Percentiles rank a stretch among this genome's conserved stretches.
Evolutionary conservation across 129 eudicot genomes (phyloP).

Genomic region (Smallanthus sonchifolius): DNA sequence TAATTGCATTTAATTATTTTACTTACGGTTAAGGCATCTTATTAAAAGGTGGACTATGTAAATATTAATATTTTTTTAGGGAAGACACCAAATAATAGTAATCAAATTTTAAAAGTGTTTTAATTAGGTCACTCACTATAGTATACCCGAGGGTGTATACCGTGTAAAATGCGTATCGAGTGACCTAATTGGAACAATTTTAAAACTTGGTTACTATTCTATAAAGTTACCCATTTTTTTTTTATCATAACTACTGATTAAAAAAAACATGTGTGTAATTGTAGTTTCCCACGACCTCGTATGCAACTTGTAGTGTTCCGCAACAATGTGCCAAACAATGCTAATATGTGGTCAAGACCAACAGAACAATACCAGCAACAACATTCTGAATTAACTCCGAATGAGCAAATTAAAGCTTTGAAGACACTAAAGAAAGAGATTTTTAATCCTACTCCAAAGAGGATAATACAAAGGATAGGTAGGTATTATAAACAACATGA

Average conservation of each 20-base stretch:
- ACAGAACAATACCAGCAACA: neutral
- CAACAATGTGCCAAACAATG: slow-evolving; percentile 13
- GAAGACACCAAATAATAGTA: too few relatives aligned
- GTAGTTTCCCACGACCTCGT: slow-evolving; percentile 21
- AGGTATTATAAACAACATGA: slow-evolving; percentile 32
- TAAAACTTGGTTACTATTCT: too few relatives aligned
- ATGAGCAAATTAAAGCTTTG: slow-evolving; percentile 44
- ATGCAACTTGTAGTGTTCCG: slow-evolving; percentile 27
- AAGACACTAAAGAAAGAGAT: slow-evolving; percentile 57
- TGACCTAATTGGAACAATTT: too few relatives aligned
- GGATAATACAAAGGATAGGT: slow-evolving; percentile 30
- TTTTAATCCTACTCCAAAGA: slow-evolving; percentile 51
- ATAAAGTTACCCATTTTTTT: too few relatives aligned
- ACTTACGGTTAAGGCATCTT: too few relatives aligned
- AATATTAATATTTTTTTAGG: neutral
- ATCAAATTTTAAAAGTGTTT: too few relatives aligned
- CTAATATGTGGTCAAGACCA: slow-evolving; percentile 15
- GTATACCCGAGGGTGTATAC: too few relatives aligned
- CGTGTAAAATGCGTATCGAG: too few relatives aligned
- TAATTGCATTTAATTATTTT: neutral
- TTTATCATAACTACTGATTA: too few relatives aligned
- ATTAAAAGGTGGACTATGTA: neutral
- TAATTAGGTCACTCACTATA: too few relatives aligned
- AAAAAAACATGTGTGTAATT: neutral
- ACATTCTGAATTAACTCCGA: slow-evolving; percentile 23